Base-by-base conservation (phyloP, 2,329 filamentous ascomycete species). In the Berkeleyomyces basicola region DNA sequence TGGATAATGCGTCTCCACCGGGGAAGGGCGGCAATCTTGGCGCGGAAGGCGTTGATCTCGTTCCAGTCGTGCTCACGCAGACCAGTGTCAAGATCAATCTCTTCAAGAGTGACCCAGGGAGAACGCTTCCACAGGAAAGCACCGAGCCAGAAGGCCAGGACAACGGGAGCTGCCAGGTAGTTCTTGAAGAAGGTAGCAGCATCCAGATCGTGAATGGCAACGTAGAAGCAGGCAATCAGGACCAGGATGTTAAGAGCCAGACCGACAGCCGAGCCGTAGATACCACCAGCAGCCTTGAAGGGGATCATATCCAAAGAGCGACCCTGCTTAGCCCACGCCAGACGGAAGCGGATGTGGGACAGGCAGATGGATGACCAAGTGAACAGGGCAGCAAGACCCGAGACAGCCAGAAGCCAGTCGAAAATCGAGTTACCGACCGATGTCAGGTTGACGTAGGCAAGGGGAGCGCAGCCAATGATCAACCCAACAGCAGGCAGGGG, bases 81-180 rank as follows among this genome's bases (percentile, higher is more conserved):
- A 65, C 84, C 84, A 37, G 77, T 79, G 69, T 88, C 84, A 61
- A 88, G 78, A 67, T 88, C 84, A 64, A 88, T 86, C 67, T 87
- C 73, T 37, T 76, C 72, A 2, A 81, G 70, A 33, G 70, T 77
- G 61, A 84, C 74, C 81, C 82, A 87, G 16, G 79, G 78, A 33
- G 75, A 71, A 49, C 81, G 75, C 77, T 88, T 88, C 84, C 84
- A 87, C 66, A 81, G 11, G 69, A 79, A 86, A 5, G 84, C 82
- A 55, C 70, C 69, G 53, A 74, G 58, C 77, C 79, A 83, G 71
- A 84, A 83, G 65, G 73, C 60, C 4, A 81, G 66, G 47, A 82
- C 77, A 57, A 82, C 75, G 16, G 79, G 78, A 0, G 80, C 67
- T 9, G 79, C 79, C 11, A 82, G 77, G 66, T 78, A 80, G 3